A percentile compares a stretch with the other conserved stretches of the same genome.
Conservation (phyloP, 2,329 filamentous ascomycete species). For the Rasamsonia emersonii region DNA sequence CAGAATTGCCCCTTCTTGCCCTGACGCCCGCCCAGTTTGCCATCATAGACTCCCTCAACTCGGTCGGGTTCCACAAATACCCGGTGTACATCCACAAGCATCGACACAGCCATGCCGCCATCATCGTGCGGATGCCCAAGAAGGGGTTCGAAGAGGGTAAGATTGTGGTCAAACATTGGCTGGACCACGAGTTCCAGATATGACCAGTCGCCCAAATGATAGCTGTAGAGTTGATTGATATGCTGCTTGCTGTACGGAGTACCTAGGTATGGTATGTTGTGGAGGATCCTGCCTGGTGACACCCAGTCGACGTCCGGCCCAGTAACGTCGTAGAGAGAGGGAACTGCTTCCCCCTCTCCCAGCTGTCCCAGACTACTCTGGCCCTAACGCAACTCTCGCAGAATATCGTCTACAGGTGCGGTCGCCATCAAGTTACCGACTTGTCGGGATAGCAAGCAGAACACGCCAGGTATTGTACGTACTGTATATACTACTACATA, state of each 20-base stretch:
- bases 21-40: slow-evolving; percentile 71
- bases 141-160: slow-evolving; percentile 68
- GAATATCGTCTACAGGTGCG: too few relatives aligned
- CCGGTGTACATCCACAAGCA: slow-evolving; percentile 51
- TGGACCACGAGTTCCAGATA: slow-evolving; percentile 62
- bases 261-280: background rate
- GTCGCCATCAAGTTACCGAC: too few relatives aligned
- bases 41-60: slow-evolving; percentile 71
- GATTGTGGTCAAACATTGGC: slow-evolving; percentile 72
- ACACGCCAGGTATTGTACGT: too few relatives aligned
- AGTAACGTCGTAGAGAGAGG: too few relatives aligned
- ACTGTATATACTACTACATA: too few relatives aligned
- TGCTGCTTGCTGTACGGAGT: background rate
- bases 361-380: too few relatives aligned
- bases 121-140: slow-evolving; percentile 64
- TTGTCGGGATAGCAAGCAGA: too few relatives aligned
- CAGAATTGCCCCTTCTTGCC: slow-evolving; percentile 61
- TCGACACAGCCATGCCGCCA: slow-evolving; percentile 79
- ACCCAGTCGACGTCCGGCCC: too few relatives aligned
- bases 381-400: too few relatives aligned
- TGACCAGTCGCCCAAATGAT: too few relatives aligned
- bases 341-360: too few relatives aligned
- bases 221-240: too few relatives aligned
- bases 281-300: background rate
- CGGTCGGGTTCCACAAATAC: slow-evolving; percentile 50